phyloP scores from a whole-genome alignment of 2,329 filamentous ascomycete species.

The Pseudogymnoascus sp. region DNA sequence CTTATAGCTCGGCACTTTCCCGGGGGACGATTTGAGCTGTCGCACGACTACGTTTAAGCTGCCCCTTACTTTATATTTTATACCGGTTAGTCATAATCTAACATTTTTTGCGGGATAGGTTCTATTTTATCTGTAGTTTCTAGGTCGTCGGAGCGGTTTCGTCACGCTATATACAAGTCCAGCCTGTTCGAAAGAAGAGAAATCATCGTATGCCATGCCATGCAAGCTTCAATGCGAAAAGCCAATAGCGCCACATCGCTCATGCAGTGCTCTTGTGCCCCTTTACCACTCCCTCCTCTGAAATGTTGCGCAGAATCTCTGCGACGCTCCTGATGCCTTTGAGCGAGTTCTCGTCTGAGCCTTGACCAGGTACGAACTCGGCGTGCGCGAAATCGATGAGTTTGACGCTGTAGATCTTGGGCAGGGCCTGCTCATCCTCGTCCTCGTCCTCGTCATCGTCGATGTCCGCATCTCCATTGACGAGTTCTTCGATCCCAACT shows the following conservation, averaged over 20 bases:
- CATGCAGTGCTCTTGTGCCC: background rate
- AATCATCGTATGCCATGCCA: background rate
- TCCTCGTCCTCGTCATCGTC: slow-evolving; percentile 42
- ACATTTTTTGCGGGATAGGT: background rate
- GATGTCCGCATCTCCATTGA: slow-evolving; percentile 32
- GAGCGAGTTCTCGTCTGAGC: slow-evolving; percentile 78
- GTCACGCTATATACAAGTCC: slow-evolving; percentile 7
- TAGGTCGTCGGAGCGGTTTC: slow-evolving; percentile 3
- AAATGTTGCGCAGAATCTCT: slow-evolving; percentile 49
- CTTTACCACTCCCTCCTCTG: background rate
- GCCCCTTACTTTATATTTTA: background rate
- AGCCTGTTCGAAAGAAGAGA: slow-evolving; percentile 7
- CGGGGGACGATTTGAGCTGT: background rate
- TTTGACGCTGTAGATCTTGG: slow-evolving; percentile 70
- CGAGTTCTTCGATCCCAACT: slow-evolving; percentile 22
- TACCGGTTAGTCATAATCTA: background rate
- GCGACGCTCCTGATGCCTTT: slow-evolving; percentile 65
- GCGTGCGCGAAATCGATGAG: slow-evolving; percentile 98
- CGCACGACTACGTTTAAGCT: background rate
- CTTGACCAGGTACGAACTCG: slow-evolving; percentile 66
- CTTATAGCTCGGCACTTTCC: background rate
- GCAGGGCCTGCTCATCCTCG: slow-evolving; percentile 46
- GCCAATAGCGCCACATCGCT: background rate
- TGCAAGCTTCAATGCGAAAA: background rate
- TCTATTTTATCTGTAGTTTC: slow-evolving; percentile 6